phyloP scores from a whole-genome alignment of 192 early-diverging fungal species.

The Linnemannia exigua region DNA sequence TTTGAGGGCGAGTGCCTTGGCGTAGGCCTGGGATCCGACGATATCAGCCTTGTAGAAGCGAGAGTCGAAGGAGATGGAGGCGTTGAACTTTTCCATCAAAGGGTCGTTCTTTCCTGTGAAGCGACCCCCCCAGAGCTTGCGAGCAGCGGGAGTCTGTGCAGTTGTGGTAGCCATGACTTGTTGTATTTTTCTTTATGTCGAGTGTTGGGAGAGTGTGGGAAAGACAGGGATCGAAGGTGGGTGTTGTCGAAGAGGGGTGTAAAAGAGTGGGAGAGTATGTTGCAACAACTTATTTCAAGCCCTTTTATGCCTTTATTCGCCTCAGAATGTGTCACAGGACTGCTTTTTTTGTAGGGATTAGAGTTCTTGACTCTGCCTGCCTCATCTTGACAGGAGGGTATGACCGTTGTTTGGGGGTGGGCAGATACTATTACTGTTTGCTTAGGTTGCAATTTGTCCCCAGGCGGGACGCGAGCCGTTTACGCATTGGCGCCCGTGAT shows the following conservation, averaged over 20 bases:
- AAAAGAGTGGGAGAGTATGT: neutral
- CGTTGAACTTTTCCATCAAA: constrained; percentile 97
- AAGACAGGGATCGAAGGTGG: neutral
- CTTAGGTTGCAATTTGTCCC: no score
- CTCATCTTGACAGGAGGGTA: no score
- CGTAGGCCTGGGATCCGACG: constrained; percentile 90
- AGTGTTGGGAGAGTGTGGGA: neutral
- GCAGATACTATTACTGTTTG: no score
- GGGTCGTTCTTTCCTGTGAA: constrained; percentile 95
- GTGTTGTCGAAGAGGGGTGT: neutral
- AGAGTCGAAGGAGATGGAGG: constrained; percentile 93
- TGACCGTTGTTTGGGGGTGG: no score
- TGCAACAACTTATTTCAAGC: no score
- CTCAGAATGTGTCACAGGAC: neutral
- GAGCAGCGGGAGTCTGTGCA: constrained; percentile 23
- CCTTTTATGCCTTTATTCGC: constrained; percentile 6
- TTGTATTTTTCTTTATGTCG: neutral
- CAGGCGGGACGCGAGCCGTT: no score
- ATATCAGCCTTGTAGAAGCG: constrained; percentile 95
- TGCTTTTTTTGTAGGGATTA: neutral
- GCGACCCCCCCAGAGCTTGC: constrained; percentile 86
- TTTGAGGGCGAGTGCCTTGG: constrained; percentile 79
- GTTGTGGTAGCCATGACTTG: neutral
- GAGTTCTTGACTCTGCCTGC: neutral
- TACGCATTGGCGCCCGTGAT: constrained; percentile 16